A percentile compares a stretch with the other conserved stretches of the same genome.
These are phyloP conservation scores for Chimonanthus praecox DNA, from an alignment of 164 flowering plant genomes.

Conservation along the genomic window DNA sequence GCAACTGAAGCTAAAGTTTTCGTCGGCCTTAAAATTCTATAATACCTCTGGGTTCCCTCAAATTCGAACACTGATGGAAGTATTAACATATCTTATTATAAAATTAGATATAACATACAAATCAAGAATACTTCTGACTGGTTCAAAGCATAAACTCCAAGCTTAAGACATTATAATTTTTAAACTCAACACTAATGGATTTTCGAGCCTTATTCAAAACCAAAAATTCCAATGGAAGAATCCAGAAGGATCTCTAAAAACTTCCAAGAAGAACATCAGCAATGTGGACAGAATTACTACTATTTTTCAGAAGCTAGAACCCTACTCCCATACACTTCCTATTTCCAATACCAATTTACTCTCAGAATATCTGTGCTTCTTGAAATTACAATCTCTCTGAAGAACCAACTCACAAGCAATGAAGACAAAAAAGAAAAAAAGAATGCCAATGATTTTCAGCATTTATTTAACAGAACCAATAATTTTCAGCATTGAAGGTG, in stretches of 20 bases:
- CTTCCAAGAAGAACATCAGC: background rate
- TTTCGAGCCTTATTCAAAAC: background rate
- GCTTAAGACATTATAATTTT: background rate
- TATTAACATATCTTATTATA: too few relatives aligned
- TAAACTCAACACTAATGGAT: background rate
- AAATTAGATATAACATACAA: background rate
- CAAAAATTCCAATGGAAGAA: background rate
- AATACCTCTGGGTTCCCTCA: background rate
- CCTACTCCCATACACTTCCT: background rate
- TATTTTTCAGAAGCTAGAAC: background rate
- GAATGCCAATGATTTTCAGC: too few relatives aligned
- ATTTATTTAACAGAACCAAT: too few relatives aligned
- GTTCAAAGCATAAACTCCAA: background rate
- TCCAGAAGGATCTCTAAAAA: background rate
- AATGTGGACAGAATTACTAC: background rate
- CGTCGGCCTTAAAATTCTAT: background rate
- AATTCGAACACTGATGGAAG: background rate
- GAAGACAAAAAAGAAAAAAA: background rate
- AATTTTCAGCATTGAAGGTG: too few relatives aligned
- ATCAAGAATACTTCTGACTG: background rate
- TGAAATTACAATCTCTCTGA: background rate
- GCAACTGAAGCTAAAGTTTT: background rate
- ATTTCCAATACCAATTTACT: constrained; percentile 8
- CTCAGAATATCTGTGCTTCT: constrained; percentile 9
- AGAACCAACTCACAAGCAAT: background rate